Evolutionary conservation across 352 stramenopile species (phyloP).

Genomic region (Globisporangium carolinianum): DNA sequence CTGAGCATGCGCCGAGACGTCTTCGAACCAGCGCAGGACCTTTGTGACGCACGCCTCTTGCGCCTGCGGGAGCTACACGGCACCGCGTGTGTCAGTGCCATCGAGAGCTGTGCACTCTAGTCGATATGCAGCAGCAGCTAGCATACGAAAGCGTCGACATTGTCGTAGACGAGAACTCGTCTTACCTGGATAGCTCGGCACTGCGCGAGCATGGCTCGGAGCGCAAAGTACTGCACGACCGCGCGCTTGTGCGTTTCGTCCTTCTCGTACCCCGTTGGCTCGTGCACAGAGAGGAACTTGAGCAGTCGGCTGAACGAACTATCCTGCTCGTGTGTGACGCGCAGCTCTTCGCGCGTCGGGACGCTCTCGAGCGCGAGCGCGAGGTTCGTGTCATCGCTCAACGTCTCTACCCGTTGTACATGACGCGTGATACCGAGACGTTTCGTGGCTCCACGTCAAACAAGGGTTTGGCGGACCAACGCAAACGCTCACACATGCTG

Average conservation of each 20-base stretch:
- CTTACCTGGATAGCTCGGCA: conserved; percentile 48
- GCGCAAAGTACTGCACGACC: conserved; percentile 40
- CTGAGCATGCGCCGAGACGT: conserved; percentile 14
- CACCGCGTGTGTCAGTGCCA: neutral
- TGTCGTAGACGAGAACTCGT: no score
- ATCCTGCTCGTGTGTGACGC: conserved; percentile 29
- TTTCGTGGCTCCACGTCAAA: no score
- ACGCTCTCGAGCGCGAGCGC: conserved; percentile 19
- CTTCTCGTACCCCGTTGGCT: conserved; percentile 50
- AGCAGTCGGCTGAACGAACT: conserved; percentile 33
- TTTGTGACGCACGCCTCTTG: conserved; percentile 41
- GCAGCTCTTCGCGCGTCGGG: conserved; percentile 28
- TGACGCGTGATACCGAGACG: no score
- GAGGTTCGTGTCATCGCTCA: conserved; percentile 29
- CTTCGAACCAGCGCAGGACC: conserved; percentile 57
- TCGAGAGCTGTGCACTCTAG: neutral
- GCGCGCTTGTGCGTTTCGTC: conserved; percentile 46
- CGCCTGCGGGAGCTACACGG: conserved; percentile 30
- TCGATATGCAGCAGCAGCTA: no score
- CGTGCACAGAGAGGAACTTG: conserved; percentile 47
- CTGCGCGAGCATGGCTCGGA: conserved; percentile 47
- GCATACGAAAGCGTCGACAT: no score
- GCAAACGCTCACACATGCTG: neutral
- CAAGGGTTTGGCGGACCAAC: no score
- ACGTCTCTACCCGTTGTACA: conserved; percentile 29